Base-by-base conservation (phyloP, 768 basidiomycete species). In the Leccinellum albellum region DNA sequence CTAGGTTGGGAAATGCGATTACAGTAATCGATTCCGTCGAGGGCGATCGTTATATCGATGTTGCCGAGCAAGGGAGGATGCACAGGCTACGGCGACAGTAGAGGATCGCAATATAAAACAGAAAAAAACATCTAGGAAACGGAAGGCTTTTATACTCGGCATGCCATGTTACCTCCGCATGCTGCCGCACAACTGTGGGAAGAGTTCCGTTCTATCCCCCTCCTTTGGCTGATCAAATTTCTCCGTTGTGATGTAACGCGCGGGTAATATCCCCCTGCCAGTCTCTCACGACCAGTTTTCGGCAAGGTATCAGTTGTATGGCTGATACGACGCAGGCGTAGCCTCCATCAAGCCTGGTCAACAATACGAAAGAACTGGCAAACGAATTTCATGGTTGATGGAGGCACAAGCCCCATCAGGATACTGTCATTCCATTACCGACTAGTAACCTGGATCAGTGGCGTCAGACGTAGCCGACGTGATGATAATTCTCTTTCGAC, bases 181-280 rank as follows among this genome's bases (percentile, higher is more conserved):
- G 5, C 12, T 15, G 37, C 47, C 32, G 37, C 35, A 6, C 31
- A 35, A 26, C 14, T 32, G 29, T 55, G 56, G 31, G 56, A 57
- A 60, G 21, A 42, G 17, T 17, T 44, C 54, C 56, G 51, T 23
- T 57, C 52, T 54, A 63, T 59, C 26, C 13, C 49, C 51, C 37
- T 42, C 37, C 15, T 37, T n/a, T 37, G 35, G 10, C 21, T 44
- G 8, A 20, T 31, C 10, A 28, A 9, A 2, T 35, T 40, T 10
- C 51, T 50, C 51, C 48, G 14, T 35, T 24, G 12, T 40, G 49
- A 33, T 48, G 20, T 42, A 17, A 35, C 40, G 5, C 37, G n/a
- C 21, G 17, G 20, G 55, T 42, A 17, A 40, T 26, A 13, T 23
- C 28, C 20, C 20, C 12, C 33, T 28, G 28, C 6, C 20, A 12